Conservation (phyloP, 164 flowering plant species). For the Vitis cinerea region DNA sequence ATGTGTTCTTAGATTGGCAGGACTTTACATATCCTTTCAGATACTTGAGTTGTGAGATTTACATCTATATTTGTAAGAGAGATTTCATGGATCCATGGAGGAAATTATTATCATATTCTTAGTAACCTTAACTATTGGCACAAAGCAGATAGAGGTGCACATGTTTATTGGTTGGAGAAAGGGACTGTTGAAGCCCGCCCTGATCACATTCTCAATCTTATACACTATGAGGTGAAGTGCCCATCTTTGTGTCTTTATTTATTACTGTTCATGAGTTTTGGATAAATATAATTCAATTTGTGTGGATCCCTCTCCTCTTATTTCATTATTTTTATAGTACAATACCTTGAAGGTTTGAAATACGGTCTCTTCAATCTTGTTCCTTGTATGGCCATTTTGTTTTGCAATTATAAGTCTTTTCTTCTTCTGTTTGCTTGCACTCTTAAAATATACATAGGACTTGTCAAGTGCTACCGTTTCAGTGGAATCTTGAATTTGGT, state of each 20-base stretch:
- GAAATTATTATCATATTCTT: background rate
- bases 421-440: background rate
- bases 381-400: background rate
- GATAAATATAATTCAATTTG: background rate
- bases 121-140: constrained; percentile 46
- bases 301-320: background rate
- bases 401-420: background rate
- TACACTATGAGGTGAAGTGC: constrained; percentile 83
- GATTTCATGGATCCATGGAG: background rate
- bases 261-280: background rate
- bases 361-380: background rate
- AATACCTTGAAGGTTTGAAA: background rate
- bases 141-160: constrained; percentile 83
- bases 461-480: background rate
- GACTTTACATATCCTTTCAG: constrained; percentile 91
- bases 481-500: background rate
- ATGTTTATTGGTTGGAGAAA: constrained; percentile 76
- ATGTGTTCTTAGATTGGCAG: constrained; percentile 87
- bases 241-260: background rate
- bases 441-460: background rate
- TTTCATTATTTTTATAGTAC: background rate
- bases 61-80: background rate
- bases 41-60: background rate
- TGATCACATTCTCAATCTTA: constrained; percentile 88
- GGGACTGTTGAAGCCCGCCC: constrained; percentile 77